Evolutionary conservation across 2,329 filamentous ascomycete species (phyloP).

Genomic region (Talaromyces islandicus): DNA sequence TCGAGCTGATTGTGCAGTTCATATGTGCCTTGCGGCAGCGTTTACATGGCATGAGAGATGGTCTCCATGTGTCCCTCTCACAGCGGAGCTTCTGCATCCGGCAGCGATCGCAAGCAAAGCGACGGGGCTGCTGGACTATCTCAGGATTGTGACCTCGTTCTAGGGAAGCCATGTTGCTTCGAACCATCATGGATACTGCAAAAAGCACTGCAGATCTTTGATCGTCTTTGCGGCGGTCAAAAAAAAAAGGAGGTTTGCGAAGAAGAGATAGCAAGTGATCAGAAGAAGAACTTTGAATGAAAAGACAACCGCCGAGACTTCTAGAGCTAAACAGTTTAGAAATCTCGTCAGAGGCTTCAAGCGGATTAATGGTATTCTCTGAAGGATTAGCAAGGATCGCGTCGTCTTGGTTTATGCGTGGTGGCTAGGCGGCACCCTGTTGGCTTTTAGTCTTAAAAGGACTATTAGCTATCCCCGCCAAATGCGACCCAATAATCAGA

Average conservation of each 20-base stretch:
- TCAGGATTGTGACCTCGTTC: slow-evolving; percentile 6
- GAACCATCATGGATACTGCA: slow-evolving; percentile 4
- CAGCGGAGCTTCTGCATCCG: slow-evolving; percentile 13
- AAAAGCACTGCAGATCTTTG: not conserved
- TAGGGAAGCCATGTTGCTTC: slow-evolving; percentile 2
- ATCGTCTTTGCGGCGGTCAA: not conserved
- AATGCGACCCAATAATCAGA: slow-evolving; percentile 5
- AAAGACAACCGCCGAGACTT: not conserved
- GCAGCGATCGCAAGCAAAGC: slow-evolving; percentile 13
- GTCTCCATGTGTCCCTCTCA: slow-evolving; percentile 12
- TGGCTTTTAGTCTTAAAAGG: not conserved
- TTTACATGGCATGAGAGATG: slow-evolving; percentile 13
- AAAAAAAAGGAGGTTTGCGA: not conserved
- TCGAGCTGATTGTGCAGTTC: slow-evolving; percentile 11
- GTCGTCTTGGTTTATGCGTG: not conserved
- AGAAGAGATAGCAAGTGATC: not conserved
- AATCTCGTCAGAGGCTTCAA: not conserved
- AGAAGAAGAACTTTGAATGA: not conserved
- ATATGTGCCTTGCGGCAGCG: slow-evolving; percentile 11
- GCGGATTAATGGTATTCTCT: not conserved
- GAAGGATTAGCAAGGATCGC: not conserved
- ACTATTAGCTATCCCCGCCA: not conserved
- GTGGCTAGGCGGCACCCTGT: not conserved
- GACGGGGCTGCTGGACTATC: slow-evolving; percentile 11
- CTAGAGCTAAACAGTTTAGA: not conserved